These are phyloP conservation scores for Symbiodinium natans DNA, from an alignment of 73 alveolate species.

Conservation along the genomic window DNA sequence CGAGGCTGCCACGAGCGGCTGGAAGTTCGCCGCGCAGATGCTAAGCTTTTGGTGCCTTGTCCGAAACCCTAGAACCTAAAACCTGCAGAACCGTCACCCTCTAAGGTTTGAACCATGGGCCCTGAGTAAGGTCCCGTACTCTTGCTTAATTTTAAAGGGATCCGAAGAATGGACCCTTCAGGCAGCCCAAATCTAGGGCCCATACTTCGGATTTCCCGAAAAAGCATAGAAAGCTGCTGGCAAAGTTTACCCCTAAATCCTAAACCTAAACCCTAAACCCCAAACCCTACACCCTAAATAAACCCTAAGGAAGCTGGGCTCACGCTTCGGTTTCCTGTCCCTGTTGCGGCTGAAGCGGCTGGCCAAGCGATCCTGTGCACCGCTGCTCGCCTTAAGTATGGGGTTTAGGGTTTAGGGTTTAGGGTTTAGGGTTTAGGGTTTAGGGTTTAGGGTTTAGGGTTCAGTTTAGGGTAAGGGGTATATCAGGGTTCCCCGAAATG, in stretches of 20 bases:
- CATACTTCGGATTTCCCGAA: too few species aligned
- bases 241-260: not conserved
- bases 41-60: constrained; percentile 51
- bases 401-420: too few species aligned
- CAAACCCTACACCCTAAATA: not conserved
- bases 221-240: not conserved
- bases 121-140: too few species aligned
- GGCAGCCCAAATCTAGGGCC: too few species aligned
- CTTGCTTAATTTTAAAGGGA: not conserved
- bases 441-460: too few species aligned
- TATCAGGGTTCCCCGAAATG: too few species aligned
- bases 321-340: constrained; percentile 65
- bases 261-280: not conserved
- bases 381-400: constrained; percentile 53
- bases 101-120: too few species aligned
- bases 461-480: too few species aligned
- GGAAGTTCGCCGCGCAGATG: constrained; percentile 46
- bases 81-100: too few species aligned
- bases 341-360: constrained; percentile 50
- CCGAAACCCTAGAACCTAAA: too few species aligned
- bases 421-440: too few species aligned
- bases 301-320: constrained; percentile 32
- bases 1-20: constrained; percentile 54
- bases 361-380: constrained; percentile 74
- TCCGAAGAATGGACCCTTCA: not conserved